A percentile compares a stretch with the other conserved stretches of the same genome.
phyloP scores from a whole-genome alignment of 2,329 filamentous ascomycete genomes.

The Ophiocordyceps camponoti-saundersi region DNA sequence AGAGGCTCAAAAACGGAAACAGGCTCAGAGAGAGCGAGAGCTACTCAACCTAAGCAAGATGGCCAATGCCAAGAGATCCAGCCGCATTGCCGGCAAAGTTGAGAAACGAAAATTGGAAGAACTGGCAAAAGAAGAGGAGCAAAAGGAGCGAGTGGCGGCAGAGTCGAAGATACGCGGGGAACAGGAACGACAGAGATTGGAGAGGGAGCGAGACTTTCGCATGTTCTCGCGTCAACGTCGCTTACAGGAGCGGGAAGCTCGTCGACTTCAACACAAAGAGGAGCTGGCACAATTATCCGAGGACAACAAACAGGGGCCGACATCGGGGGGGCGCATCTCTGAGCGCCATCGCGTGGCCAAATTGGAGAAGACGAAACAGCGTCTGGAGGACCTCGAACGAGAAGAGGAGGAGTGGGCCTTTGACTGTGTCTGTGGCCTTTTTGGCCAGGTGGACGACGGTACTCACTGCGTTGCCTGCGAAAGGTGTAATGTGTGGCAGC shows the following conservation, averaged over 20 bases:
- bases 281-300: conserved; percentile 67
- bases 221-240: conserved; percentile 75
- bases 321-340: conserved; percentile 46
- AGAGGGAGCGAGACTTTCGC: conserved; percentile 61
- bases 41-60: conserved; percentile 68
- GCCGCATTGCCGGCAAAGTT: conserved; percentile 64
- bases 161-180: conserved; percentile 50
- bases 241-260: conserved; percentile 68
- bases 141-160: conserved; percentile 31
- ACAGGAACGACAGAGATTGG: conserved; percentile 37
- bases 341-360: conserved; percentile 68
- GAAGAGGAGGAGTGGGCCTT: conserved; percentile 88
- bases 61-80: conserved; percentile 87
- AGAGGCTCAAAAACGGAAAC: conserved; percentile 55
- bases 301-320: conserved; percentile 44
- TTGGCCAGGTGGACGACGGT: conserved; percentile 88
- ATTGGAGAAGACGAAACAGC: conserved; percentile 63
- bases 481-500: conserved; percentile 88
- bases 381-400: conserved; percentile 50
- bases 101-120: conserved; percentile 65
- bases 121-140: conserved; percentile 52
- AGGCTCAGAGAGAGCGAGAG: conserved; percentile 56
- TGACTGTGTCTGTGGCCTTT: conserved; percentile 79
- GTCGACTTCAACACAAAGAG: conserved; percentile 69
- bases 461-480: conserved; percentile 90